Base-by-base conservation (phyloP, 2,329 filamentous ascomycete genomes). In the Aspergillus sojae region DNA sequence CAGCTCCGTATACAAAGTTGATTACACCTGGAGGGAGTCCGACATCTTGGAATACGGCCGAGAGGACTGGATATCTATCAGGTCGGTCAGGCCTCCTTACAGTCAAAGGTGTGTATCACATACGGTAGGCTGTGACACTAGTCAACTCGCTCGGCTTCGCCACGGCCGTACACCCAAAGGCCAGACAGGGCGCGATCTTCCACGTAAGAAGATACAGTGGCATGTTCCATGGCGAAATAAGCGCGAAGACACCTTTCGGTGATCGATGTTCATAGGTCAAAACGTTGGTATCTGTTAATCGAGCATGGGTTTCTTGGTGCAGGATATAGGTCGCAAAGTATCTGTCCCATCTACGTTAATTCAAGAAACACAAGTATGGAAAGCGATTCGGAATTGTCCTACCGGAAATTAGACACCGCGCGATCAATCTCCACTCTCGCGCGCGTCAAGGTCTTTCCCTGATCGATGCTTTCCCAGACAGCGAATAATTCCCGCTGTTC, bases 211-310 rank as follows among this genome's bases (percentile, higher is more conserved):
- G 65, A 45, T 67, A 68, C 21, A 69, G 43, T 0, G 67, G 67
- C 67, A 69, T 69, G 23, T 69, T 68, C 67, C 67, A 69, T 28
- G 67, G 67, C 19, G 67, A 62, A 34, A 69, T 69, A 14, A 69
- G 50, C 2, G 61, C 66, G 28, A 69, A 69, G 16, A 69, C 65
- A 1, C 67, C 67, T 11, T 64, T 45, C 1, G 67, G 66, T 0
- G 67, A 69, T n/a, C 67, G 64, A 16, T 69, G 66, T 54, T 69
- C 67, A 41, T 69, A 69, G 6, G 66, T 67, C n/a, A 65, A 56
- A 16, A 62, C 30, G 45, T 65, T 60, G 28, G 57, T 52, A 19
- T 58, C 63, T 7, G 63, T 62, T 57, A 57, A 62, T 21, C 63
- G 60, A 19, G 63, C 60, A 26, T 36, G 55, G 21, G 63, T 62